These are phyloP conservation scores for Moringa oleifera DNA, from an alignment of 345 rosid species.

Conservation along the genomic window DNA sequence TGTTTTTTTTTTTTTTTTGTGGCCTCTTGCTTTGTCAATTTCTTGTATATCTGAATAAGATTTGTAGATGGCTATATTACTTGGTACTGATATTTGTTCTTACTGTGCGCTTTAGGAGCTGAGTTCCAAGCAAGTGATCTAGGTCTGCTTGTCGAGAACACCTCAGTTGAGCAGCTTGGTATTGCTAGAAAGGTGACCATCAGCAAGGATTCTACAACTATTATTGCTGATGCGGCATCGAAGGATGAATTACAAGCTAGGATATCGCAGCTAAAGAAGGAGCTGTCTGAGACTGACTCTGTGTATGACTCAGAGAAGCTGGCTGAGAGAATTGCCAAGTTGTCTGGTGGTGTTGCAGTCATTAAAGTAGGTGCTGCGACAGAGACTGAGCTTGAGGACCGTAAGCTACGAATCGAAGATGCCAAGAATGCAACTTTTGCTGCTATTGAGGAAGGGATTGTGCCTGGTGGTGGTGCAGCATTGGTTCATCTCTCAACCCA, in stretches of 20 bases:
- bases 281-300: constrained; percentile 86
- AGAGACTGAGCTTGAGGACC: constrained; percentile 95
- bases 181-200: constrained; percentile 77
- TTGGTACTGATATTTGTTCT: background rate
- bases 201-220: constrained; percentile 74
- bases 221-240: constrained; percentile 90
- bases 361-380: constrained; percentile 99
- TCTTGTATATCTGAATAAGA: no score
- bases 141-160: constrained; percentile 69
- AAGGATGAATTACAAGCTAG: constrained; percentile 89
- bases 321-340: constrained; percentile 92
- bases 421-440: constrained; percentile 98
- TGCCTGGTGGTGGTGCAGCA: constrained; percentile 96
- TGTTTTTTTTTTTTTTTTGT: no score
- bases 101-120: constrained; percentile 45
- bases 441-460: constrained; percentile 97
- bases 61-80: background rate
- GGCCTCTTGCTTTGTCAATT: no score
- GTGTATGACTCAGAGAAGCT: constrained; percentile 81
- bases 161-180: constrained; percentile 82
- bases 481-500: constrained; percentile 70
- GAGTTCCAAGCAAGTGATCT: constrained; percentile 86
- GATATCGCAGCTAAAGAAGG: constrained; percentile 77
- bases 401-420: constrained; percentile 90
- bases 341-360: constrained; percentile 97